Percentiles rank a stretch among this genome's conserved stretches.
These are phyloP conservation scores for Anacardium occidentale DNA, from an alignment of 345 rosid genomes.

Conservation along the genomic window DNA sequence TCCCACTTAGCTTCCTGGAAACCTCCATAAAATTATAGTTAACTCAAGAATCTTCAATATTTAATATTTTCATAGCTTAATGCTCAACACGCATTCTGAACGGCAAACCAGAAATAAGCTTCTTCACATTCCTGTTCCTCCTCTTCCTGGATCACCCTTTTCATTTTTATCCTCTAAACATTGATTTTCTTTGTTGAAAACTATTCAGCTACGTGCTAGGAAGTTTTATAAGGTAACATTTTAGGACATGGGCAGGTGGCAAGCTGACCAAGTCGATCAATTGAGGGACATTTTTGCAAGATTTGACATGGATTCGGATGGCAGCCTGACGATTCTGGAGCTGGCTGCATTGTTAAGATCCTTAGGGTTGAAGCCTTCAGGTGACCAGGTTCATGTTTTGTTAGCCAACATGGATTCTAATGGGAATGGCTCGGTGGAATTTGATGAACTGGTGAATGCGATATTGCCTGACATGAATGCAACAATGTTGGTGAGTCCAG, in stretches of 20 bases:
- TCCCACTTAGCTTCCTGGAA: background rate
- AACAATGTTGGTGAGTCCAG: constrained; percentile 53
- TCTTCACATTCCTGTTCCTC: background rate
- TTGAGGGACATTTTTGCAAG: constrained; percentile 57
- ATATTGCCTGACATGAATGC: constrained; percentile 58
- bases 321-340: constrained; percentile 87
- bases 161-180: background rate
- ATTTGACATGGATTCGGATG: constrained; percentile 89
- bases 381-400: constrained; percentile 70
- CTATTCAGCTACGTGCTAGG: no score
- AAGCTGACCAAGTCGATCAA: constrained; percentile 50
- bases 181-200: no score
- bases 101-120: background rate
- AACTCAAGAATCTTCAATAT: constrained; percentile 8
- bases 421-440: constrained; percentile 75
- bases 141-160: background rate
- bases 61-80: background rate
- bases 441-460: constrained; percentile 66
- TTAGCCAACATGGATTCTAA: constrained; percentile 75
- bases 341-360: constrained; percentile 81
- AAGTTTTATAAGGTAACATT: no score
- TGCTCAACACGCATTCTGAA: background rate
- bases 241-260: constrained; percentile 1
- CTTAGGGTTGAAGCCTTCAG: constrained; percentile 69
- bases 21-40: background rate